Evolutionary conservation across 1,284 basidiomycete species (phyloP).

Genomic region (Tremellales sp.): DNA sequence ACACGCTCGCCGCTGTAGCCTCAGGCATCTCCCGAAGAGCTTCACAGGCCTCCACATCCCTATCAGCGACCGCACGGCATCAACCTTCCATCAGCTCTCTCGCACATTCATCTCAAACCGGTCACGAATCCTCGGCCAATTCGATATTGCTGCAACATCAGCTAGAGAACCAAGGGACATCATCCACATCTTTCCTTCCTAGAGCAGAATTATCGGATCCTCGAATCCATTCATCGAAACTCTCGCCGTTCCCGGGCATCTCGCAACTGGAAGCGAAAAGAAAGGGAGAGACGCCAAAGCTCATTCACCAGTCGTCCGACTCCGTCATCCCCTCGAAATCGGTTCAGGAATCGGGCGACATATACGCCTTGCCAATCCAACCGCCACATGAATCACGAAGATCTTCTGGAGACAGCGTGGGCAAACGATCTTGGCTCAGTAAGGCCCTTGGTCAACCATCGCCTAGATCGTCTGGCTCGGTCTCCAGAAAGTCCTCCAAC

Average conservation of each 20-base stretch:
- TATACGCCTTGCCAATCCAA: slow-evolving; percentile 29
- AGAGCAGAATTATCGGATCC: slow-evolving; percentile 54
- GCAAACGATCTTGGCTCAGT: slow-evolving; percentile 31
- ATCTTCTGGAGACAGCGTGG: slow-evolving; percentile 27
- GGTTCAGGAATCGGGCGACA: slow-evolving; percentile 6
- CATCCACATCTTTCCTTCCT: slow-evolving; percentile 62
- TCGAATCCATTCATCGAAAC: slow-evolving; percentile 62
- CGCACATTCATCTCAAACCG: slow-evolving; percentile 13
- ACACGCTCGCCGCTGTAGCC: slow-evolving; percentile 12
- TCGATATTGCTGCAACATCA: slow-evolving; percentile 38
- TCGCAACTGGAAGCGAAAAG: slow-evolving; percentile 58
- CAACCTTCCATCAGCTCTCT: slow-evolving; percentile 35
- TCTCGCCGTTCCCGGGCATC: slow-evolving; percentile 85
- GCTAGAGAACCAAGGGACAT: slow-evolving; percentile 40
- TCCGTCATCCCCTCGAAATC: slow-evolving; percentile 27
- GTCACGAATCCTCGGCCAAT: slow-evolving; percentile 27
- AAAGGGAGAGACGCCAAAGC: slow-evolving; percentile 37
- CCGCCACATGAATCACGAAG: slow-evolving; percentile 10
- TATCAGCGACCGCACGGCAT: slow-evolving; percentile 15
- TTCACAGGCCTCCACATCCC: slow-evolving; percentile 2
- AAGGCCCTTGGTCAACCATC: slow-evolving; percentile 33
- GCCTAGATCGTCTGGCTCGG: slow-evolving; percentile 22
- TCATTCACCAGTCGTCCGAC: slow-evolving; percentile 37
- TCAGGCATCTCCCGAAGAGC: slow-evolving; percentile 17
- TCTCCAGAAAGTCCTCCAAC: slow-evolving; percentile 20